Percentiles rank a stretch among this genome's conserved stretches.
These are phyloP conservation scores for Macrophomina phaseolina DNA, from an alignment of 2,329 filamentous ascomycete species.

Conservation along the genomic window DNA sequence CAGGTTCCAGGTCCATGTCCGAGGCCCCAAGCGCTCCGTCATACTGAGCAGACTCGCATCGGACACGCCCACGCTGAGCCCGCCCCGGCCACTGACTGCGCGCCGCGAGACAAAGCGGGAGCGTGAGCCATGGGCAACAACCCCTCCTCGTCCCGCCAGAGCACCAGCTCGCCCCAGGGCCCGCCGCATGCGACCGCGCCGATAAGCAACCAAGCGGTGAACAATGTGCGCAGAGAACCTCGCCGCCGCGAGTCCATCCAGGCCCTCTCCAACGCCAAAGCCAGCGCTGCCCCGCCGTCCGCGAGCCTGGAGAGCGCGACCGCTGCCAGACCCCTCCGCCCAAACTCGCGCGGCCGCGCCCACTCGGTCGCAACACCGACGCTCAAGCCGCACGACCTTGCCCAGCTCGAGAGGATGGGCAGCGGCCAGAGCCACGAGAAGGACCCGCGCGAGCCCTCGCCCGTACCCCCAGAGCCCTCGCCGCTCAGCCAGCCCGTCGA, in stretches of 20 bases:
- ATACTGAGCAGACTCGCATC: constrained; percentile 14
- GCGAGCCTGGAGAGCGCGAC: constrained; percentile 44
- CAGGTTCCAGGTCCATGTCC: constrained; percentile 8
- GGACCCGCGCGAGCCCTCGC: constrained; percentile 21
- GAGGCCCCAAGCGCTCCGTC: constrained; percentile 6
- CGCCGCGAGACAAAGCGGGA: constrained; percentile 9
- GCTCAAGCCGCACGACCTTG: constrained; percentile 36
- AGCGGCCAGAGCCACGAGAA: constrained; percentile 48
- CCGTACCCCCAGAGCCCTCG: constrained; percentile 30
- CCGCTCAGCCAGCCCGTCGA: constrained; percentile 47
- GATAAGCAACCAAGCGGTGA: constrained; percentile 32
- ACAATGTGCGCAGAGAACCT: constrained; percentile 37
- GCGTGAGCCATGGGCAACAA: constrained; percentile 43
- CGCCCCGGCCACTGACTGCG: constrained; percentile 17
- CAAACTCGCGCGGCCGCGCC: constrained; percentile 38
- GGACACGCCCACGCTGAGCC: constrained; percentile 9
- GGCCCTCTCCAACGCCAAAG: constrained; percentile 43
- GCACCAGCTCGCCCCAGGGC: constrained; percentile 32
- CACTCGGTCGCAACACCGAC: constrained; percentile 32
- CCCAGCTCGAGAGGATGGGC: constrained; percentile 43
- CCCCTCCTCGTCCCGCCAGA: constrained; percentile 39
- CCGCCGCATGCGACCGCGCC: constrained; percentile 31
- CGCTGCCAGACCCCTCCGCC: constrained; percentile 33
- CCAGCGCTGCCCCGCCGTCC: constrained; percentile 45
- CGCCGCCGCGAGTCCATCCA: constrained; percentile 49